Percentiles rank a stretch among this genome's conserved stretches.
phyloP scores from a whole-genome alignment of 2,329 filamentous ascomycete genomes.

The Trichoderma sp. region DNA sequence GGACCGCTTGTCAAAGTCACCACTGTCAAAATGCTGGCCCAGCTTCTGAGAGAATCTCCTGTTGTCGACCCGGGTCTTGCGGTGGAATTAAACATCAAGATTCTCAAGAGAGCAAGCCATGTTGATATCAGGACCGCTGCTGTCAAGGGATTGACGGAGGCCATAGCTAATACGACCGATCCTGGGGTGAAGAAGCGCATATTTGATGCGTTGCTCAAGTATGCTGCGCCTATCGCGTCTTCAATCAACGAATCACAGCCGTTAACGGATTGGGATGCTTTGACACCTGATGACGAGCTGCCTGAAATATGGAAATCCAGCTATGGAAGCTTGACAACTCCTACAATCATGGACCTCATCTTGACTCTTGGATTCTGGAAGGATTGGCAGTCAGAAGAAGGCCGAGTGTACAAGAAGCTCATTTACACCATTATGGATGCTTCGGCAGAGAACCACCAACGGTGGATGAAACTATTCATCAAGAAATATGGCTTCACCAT shows the following conservation, averaged over 20 bases:
- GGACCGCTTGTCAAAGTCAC: slow-evolving; percentile 36
- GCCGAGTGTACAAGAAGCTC: not conserved
- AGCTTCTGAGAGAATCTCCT: slow-evolving; percentile 33
- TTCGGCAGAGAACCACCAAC: slow-evolving; percentile 33
- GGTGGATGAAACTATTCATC: slow-evolving; percentile 38
- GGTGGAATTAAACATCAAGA: slow-evolving; percentile 32
- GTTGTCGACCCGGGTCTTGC: slow-evolving; percentile 31
- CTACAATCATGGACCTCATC: not conserved
- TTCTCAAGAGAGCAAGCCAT: slow-evolving; percentile 36
- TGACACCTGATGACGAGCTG: not conserved
- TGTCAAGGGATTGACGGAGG: slow-evolving; percentile 32
- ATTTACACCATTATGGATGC: slow-evolving; percentile 25
- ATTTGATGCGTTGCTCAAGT: not conserved
- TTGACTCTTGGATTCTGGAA: not conserved
- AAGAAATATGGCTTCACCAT: slow-evolving; percentile 32
- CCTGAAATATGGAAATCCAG: not conserved
- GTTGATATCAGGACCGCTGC: slow-evolving; percentile 36
- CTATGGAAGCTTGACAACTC: not conserved
- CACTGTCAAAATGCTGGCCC: slow-evolving; percentile 42
- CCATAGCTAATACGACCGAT: slow-evolving; percentile 25
- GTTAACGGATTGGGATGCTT: not conserved
- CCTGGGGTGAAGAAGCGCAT: not conserved
- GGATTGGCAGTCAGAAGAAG: not conserved
- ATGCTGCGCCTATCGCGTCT: slow-evolving; percentile 5
- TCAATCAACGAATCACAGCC: slow-evolving; percentile 5